Base-by-base conservation (phyloP, 2,329 filamentous ascomycete species). In the Coniochaeta prunicola region DNA sequence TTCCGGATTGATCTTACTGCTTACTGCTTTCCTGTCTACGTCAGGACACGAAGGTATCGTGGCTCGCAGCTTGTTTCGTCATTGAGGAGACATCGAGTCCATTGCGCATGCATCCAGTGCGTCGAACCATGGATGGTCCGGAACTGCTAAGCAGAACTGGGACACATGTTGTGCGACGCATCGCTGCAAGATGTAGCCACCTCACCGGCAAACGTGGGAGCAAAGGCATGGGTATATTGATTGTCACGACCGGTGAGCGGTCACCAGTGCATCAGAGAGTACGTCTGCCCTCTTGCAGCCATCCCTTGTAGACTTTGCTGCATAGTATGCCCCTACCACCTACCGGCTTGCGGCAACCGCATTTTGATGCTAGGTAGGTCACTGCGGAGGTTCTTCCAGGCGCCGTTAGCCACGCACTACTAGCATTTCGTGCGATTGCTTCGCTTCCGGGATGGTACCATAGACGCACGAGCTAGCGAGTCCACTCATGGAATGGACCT, bases 161-260 rank as follows among this genome's bases (percentile, higher is more conserved):
- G 40, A 42, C 40, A 42, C n/a, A 42, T 42, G 40, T 21, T 42
- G 40, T 42, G 40, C 40, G 5, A 42, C 40, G 40, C 40, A 42
- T 21, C 40, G 40, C 40, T 42, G 40, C 40, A 42, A 21, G 17
- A 42, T 21, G 40, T 19, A 21, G 40, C 40, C 40, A 42, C 13
- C 40, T n/a, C 40, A 42, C 13, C 40, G 40, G 40, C 40, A 42
- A 42, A 64, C n/a, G 40, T 42, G 40, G n/a, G 13, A 19, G n/a
- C 4, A 24, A 42, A 21, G 40, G 21, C 13, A 42, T 40, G 15
- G 33, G 33, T 34, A 40, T 42, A 42, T 42, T 42, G n/a, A 45
- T 24, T 26, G 40, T 21, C 40, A 45, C 40, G 40, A 45, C 40
- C 40, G 21, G 40, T 45, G 40, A 45, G 21, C 40, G 26, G 21